Evolutionary conservation across 116 monocot species (phyloP), one percentile per base, ranked within the genome.

Genomic region (Cymodocea nodosa): DNA sequence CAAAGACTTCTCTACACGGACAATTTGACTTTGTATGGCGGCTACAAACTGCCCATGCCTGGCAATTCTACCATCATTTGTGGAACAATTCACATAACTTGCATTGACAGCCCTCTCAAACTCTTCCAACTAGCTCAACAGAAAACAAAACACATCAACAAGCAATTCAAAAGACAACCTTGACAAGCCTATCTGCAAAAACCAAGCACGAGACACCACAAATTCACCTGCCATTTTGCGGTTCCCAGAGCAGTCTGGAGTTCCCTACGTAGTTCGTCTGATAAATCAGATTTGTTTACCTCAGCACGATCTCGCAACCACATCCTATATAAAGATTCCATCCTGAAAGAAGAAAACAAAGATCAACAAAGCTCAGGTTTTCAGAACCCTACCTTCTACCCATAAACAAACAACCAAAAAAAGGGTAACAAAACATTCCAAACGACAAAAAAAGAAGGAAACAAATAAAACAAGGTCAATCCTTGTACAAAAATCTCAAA

Each of bases 241-340:
- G 78, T 78, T 35, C 78, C 77, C 6, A 82, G 51, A 70, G 78
- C 68, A 56, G 63, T 75, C 20, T 75, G 82, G 20, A 82, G 82
- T 48, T 77, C 82, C 34, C 67, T 65, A 2, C 70, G 50, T 54
- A 77, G 55, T 23, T 81, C 74, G 40, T 80, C 73, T 1, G 58
- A 66, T 52, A 52, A 22, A 60, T 74, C 78, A 0, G 64, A 53
- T 20, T 68, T 36, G 37, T 65, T 58, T 59, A 70, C 82, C 70
- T 78, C 74, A n/a, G 23, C 53, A 49, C 71, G 56, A 36, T 68
- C 56, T 62, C 78, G 51, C 40, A 67, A 48, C 89, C 89, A 89
- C 71, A 76, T 67, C 73, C 89, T 80, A 67, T 83, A 85, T 51
- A 75, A 23, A 23, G 85, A 85, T 68, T 85, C 85, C 89, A 89